Percentiles rank a stretch among this genome's conserved stretches.
phyloP scores from a whole-genome alignment of 139 green algal genomes.

The Gonium pectorale region DNA sequence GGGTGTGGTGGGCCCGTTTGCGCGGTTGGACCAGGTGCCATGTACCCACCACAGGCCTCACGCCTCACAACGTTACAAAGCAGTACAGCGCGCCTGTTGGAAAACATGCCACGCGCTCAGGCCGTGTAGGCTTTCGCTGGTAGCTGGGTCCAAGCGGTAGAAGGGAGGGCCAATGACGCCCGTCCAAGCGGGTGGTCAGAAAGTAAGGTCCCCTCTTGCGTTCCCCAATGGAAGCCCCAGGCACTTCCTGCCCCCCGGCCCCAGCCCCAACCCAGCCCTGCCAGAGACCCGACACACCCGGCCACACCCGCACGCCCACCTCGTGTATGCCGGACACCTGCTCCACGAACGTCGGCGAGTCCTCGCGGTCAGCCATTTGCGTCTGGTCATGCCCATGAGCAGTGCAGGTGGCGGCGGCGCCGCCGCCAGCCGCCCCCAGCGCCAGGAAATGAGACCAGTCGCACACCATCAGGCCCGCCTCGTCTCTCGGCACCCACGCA shows the following conservation, averaged over 20 bases:
- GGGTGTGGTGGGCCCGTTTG: too few species aligned
- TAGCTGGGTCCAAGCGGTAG: too few species aligned
- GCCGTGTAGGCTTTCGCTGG: too few species aligned
- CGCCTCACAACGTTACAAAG: too few species aligned
- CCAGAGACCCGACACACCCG: background rate
- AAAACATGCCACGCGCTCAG: too few species aligned
- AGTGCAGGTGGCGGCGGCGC: background rate
- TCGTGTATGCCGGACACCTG: too few species aligned
- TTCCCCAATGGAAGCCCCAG: background rate
- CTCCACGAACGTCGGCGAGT: background rate
- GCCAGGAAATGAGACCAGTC: constrained; percentile 1
- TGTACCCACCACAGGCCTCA: too few species aligned
- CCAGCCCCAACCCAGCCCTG: background rate
- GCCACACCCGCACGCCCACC: background rate
- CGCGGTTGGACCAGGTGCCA: too few species aligned
- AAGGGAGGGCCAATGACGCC: too few species aligned
- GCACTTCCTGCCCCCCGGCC: background rate
- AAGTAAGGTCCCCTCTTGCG: too few species aligned
- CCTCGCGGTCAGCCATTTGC: background rate
- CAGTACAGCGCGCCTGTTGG: too few species aligned
- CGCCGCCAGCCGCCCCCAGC: background rate
- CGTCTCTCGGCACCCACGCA: background rate
- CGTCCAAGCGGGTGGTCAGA: too few species aligned
- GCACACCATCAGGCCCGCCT: background rate
- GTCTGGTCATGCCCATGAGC: background rate